These are phyloP conservation scores for Thuidium tamariscinum DNA, from an alignment of 225 moss, liverwort and hornwort species.

Conservation along the genomic window DNA sequence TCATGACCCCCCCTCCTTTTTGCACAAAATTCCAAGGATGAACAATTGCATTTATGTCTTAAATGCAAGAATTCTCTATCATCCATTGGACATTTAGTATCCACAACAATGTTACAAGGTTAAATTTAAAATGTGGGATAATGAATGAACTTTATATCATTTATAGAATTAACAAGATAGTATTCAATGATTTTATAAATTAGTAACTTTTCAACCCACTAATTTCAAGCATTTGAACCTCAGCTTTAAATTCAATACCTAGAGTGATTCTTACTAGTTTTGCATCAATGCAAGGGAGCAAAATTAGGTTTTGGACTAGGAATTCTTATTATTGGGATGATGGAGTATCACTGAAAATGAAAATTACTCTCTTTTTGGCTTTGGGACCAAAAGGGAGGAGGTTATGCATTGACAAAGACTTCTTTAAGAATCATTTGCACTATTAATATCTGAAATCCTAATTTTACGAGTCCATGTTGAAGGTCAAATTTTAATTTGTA, in stretches of 20 bases:
- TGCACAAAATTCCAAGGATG: too few relatives aligned
- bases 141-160: background rate
- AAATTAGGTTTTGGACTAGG: accelerated
- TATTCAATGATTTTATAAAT: background rate
- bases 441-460: background rate
- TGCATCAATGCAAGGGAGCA: background rate
- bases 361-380: background rate
- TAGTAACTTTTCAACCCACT: background rate
- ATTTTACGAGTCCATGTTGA: background rate
- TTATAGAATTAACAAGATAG: background rate
- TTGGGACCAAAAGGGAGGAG: accelerated
- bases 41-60: too few relatives aligned
- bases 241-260: background rate
- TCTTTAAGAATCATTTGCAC: background rate
- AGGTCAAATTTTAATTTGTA: background rate
- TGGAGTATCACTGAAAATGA: background rate
- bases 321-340: background rate
- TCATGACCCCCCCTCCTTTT: too few relatives aligned
- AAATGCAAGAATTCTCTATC: too few relatives aligned
- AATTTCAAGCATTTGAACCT: too few relatives aligned
- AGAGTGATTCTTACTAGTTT: too few relatives aligned
- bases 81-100: too few relatives aligned
- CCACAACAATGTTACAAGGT: too few relatives aligned
- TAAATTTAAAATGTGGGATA: background rate
- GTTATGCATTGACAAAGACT: background rate